Evolutionary conservation across 495 filamentous ascomycete genomes (phyloP), one percentile per base, ranked within the genome.

Genomic region (Haplographium delicatum): DNA sequence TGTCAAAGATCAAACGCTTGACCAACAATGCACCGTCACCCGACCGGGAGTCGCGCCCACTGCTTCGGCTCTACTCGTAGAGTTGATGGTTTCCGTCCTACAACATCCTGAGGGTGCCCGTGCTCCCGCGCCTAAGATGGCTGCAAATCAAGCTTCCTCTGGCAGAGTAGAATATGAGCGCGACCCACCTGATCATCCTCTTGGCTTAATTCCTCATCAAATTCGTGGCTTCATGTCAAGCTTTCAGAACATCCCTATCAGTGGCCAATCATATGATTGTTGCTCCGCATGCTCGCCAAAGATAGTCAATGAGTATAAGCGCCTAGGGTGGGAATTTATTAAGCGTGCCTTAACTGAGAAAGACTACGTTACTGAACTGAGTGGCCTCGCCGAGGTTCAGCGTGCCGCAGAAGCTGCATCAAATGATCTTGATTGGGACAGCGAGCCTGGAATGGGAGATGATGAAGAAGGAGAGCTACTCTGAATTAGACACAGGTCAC

Each of bases 11-110:
- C 84, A 87, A 62, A 97, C 93, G 1, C 81, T 98, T 3, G 93
- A 98, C 62, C 93, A 97, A 62, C 93, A 98, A 69, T 98, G 93
- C 68, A 98, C 93, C 0, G 93, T 98, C 25, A 97, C 93, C 23
- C 83, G 93, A 6, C 93, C 93, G 13, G 93, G 91, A 6, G 81
- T 95, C 31, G 91, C 93, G 43, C 81, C 88, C 8, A 90, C 96
- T 54, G 93, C 93, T 15, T 95, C 91, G 13, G 89, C 89, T 24
- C 75, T 93, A n/a, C 74, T 96, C 11, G 91, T 96, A 40, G 93
- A 96, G 67, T 73, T 95, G 15, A 73, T 98, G 20, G 82, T 91
- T 9, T 94, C 88, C 42, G 64, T 96, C 38, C 72, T 95, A 24
- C 93, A 98, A 62, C 93, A 97, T 63, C 85, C 88, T 13, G 62